Conservation (phyloP, 306 rosid genomes). For the Rubus idaeus region DNA sequence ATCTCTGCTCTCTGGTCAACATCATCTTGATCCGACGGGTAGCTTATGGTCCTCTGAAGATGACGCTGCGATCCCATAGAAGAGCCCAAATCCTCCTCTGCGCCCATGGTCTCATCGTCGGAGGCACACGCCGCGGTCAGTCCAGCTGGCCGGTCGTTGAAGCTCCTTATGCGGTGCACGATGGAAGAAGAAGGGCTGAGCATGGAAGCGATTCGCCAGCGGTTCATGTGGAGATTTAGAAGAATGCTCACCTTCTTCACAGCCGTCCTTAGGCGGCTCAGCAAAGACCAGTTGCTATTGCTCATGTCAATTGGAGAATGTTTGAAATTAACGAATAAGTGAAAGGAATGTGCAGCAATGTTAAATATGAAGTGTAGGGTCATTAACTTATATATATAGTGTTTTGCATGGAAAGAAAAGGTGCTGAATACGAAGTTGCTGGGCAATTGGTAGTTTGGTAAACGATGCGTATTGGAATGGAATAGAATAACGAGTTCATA, state of each 20-base stretch:
- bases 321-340: background rate
- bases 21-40: conserved; percentile 61
- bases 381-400: background rate
- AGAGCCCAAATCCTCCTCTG: conserved; percentile 26
- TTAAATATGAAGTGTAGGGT: background rate
- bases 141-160: conserved; percentile 54
- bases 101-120: background rate
- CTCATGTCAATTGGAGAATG: conserved; percentile 20
- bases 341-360: background rate
- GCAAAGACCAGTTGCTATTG: conserved; percentile 22
- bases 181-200: conserved; percentile 34
- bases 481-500: conserved; percentile 22
- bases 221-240: conserved; percentile 42
- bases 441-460: background rate
- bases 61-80: conserved; percentile 1
- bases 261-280: conserved; percentile 52
- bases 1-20: conserved; percentile 65
- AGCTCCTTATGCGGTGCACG: conserved; percentile 38
- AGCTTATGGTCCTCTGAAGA: conserved; percentile 60
- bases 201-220: conserved; percentile 52
- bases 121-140: conserved; percentile 31
- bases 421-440: background rate
- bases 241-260: conserved; percentile 57
- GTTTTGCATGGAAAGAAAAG: background rate
- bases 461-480: conserved; percentile 27